A percentile compares a stretch with the other conserved stretches of the same genome.
Evolutionary conservation across 169 alveolate species (phyloP).

Genomic region (Cryptosporidium viatorum): DNA sequence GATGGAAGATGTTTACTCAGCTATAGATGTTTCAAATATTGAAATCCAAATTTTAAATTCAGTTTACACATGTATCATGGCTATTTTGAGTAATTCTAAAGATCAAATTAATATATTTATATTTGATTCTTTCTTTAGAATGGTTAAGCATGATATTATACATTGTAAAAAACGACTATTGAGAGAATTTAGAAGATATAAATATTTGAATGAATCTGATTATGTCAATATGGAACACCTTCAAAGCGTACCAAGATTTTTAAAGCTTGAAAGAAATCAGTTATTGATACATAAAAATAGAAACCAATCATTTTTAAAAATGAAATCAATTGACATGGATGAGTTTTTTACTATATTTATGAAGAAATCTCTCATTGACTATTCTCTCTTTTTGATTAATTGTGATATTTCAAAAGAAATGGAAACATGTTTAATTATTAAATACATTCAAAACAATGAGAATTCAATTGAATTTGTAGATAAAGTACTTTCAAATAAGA

Average conservation of each 20-base stretch:
- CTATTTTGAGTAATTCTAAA: slow-evolving; percentile 27
- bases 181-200: slow-evolving; percentile 8
- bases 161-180: slow-evolving; percentile 12
- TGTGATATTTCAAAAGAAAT: slow-evolving; percentile 29
- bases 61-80: slow-evolving; percentile 22
- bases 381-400: slow-evolving; percentile 8
- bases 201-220: slow-evolving; percentile 28
- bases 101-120: slow-evolving; percentile 40
- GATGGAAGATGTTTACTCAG: slow-evolving; percentile 16
- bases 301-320: slow-evolving; percentile 44
- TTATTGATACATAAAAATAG: slow-evolving; percentile 39
- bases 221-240: slow-evolving; percentile 34
- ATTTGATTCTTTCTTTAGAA: slow-evolving; percentile 45
- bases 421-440: slow-evolving; percentile 15
- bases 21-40: slow-evolving; percentile 34
- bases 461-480: slow-evolving; percentile 47
- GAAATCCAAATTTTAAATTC: not conserved
- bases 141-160: slow-evolving; percentile 40
- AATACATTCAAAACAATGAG: not conserved
- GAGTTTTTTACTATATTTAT: slow-evolving; percentile 13
- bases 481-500: not conserved
- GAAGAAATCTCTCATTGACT: not conserved
- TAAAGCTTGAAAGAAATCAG: slow-evolving; percentile 10
- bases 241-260: slow-evolving; percentile 40
- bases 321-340: not conserved